phyloP scores from a whole-genome alignment of 2,329 filamentous ascomycete species.

The Penicillium sp. region DNA sequence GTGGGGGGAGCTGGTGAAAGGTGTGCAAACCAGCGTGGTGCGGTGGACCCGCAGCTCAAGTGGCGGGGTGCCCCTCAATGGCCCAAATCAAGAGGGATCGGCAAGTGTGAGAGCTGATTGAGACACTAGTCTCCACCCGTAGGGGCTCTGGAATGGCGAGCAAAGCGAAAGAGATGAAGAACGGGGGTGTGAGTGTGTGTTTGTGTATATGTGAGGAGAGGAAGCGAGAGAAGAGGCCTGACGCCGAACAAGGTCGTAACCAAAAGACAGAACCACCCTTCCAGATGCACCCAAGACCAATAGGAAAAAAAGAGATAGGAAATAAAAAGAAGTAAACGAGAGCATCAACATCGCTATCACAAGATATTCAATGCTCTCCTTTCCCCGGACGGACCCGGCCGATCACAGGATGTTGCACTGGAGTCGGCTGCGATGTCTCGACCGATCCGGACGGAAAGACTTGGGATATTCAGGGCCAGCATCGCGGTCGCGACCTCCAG shows the following conservation, averaged over 20 bases:
- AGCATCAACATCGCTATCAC: not conserved
- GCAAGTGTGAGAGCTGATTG: slow-evolving; percentile 1
- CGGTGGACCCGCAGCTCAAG: slow-evolving; percentile 1
- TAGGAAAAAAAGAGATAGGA: slow-evolving; percentile 13
- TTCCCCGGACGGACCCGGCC: slow-evolving; percentile 17
- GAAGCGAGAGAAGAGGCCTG: slow-evolving; percentile 13
- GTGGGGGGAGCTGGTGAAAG: not conserved
- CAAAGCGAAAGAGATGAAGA: slow-evolving; percentile 1
- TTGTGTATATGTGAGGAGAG: not conserved
- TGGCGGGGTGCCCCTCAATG: slow-evolving; percentile 1
- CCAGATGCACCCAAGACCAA: slow-evolving; percentile 29
- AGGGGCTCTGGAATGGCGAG: not conserved
- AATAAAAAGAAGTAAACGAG: slow-evolving; percentile 8
- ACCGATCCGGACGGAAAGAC: slow-evolving; percentile 40
- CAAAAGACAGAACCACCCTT: slow-evolving; percentile 27
- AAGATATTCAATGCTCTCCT: not conserved
- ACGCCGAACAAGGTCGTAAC: slow-evolving; percentile 26
- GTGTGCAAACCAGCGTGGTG: not conserved
- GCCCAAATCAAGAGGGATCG: not conserved
- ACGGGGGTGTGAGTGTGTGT: not conserved
- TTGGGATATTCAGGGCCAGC: slow-evolving; percentile 41
- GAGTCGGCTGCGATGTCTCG: slow-evolving; percentile 37
- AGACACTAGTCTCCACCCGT: not conserved
- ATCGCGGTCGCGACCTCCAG: slow-evolving; percentile 39
- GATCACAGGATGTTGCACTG: slow-evolving; percentile 41